These are phyloP conservation scores for Yarrowia porcina DNA, from an alignment of 805 yeast genomes.

Conservation along the genomic window DNA sequence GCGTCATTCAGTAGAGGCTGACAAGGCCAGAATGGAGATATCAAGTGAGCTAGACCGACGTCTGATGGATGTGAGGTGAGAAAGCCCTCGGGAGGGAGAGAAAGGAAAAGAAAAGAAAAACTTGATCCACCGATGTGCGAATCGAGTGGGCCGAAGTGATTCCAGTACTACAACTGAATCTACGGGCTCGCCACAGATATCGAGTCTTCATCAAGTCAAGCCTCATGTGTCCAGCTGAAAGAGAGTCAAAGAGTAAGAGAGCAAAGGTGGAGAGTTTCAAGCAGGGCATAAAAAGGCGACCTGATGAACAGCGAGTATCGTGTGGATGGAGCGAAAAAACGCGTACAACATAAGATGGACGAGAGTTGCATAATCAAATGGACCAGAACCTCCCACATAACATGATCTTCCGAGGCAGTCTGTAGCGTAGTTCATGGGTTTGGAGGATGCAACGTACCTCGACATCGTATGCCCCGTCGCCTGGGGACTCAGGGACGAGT, in stretches of 20 bases:
- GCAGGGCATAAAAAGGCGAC: neutral
- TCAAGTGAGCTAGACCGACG: neutral
- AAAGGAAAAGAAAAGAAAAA: neutral
- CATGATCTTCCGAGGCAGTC: neutral
- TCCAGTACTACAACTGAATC: neutral
- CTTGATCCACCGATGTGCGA: neutral
- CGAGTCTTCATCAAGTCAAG: neutral
- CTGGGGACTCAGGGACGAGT: constrained; percentile 1
- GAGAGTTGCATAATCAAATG: constrained; percentile 2
- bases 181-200: constrained; percentile 8
- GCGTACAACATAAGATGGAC: neutral
- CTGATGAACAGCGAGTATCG: neutral
- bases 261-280: too few species aligned
- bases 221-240: neutral
- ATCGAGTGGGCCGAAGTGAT: neutral
- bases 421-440: neutral
- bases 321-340: neutral
- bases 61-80: too few species aligned
- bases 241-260: neutral
- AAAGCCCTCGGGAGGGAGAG: neutral
- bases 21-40: neutral
- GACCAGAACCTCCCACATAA: constrained; percentile 1
- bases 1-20: too few species aligned
- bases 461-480: neutral
- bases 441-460: neutral